Percentiles rank a stretch among this genome's conserved stretches.
These are phyloP conservation scores for Suillus luteus DNA, from an alignment of 768 basidiomycete genomes.

Conservation along the genomic window DNA sequence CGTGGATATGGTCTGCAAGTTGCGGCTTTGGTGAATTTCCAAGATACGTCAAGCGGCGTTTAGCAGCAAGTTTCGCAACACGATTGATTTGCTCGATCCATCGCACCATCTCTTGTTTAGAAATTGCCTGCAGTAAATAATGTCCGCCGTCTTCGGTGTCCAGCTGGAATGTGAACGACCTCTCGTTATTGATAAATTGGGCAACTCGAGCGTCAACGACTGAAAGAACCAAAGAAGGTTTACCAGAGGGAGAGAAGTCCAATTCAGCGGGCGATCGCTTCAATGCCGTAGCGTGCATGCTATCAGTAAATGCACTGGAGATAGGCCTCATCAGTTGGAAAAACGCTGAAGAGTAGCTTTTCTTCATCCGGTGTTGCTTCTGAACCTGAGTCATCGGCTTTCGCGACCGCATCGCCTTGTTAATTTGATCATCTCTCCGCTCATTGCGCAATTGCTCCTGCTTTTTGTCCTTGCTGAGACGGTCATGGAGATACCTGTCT, in stretches of 20 bases:
- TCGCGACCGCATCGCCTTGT: constrained; percentile 64
- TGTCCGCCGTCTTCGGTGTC: constrained; percentile 88
- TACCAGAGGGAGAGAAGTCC: constrained; percentile 71
- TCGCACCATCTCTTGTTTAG: constrained; percentile 67
- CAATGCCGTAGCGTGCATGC: constrained; percentile 41
- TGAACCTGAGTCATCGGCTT: constrained; percentile 54
- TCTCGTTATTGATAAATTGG: constrained; percentile 75
- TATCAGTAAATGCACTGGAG: constrained; percentile 80
- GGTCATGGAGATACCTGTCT: constrained; percentile 67
- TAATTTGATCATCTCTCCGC: constrained; percentile 73
- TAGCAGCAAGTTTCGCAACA: constrained; percentile 72
- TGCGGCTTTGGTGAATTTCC: constrained; percentile 75
- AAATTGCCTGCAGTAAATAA: constrained; percentile 75
- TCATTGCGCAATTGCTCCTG: constrained; percentile 74
- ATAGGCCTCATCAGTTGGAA: constrained; percentile 88
- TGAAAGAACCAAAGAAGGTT: constrained; percentile 75
- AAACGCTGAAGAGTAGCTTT: constrained; percentile 81
- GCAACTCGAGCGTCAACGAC: constrained; percentile 71
- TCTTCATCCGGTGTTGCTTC: constrained; percentile 84
- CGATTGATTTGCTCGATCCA: constrained; percentile 79
- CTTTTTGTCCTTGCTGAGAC: constrained; percentile 73
- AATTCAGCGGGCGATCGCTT: constrained; percentile 72
- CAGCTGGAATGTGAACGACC: constrained; percentile 81
- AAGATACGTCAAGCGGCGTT: constrained; percentile 79
- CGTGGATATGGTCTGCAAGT: constrained; percentile 71